phyloP scores from a whole-genome alignment of 345 rosid genomes.

The Salix arbutifolia region DNA sequence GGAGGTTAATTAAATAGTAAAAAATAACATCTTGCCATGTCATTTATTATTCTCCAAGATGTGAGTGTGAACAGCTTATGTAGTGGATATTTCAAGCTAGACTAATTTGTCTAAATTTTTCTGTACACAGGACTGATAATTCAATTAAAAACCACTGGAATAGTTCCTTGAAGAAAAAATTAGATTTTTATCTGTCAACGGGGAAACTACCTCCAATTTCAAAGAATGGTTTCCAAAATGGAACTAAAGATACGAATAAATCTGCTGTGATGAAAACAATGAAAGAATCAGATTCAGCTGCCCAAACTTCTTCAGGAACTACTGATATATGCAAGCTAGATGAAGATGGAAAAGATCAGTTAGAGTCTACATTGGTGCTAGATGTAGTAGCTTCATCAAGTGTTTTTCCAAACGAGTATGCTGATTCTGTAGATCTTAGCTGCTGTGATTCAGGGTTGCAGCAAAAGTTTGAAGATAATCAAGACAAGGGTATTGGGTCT shows the following conservation, averaged over 20 bases:
- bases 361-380: slow-evolving; percentile 35
- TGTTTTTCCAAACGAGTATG: slow-evolving; percentile 37
- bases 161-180: slow-evolving; percentile 90
- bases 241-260: slow-evolving; percentile 28
- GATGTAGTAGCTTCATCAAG: slow-evolving; percentile 46
- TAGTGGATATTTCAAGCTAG: not conserved
- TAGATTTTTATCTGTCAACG: slow-evolving; percentile 63
- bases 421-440: slow-evolving; percentile 41
- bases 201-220: slow-evolving; percentile 65
- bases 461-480: slow-evolving; percentile 31
- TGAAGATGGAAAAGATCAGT: slow-evolving; percentile 43
- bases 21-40: not conserved
- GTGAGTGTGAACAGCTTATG: too few relatives aligned
- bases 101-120: not conserved
- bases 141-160: slow-evolving; percentile 98
- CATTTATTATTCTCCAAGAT: not conserved
- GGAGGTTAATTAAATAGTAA: not conserved
- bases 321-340: slow-evolving; percentile 40
- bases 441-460: slow-evolving; percentile 35
- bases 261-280: slow-evolving; percentile 29
- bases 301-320: slow-evolving; percentile 46
- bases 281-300: slow-evolving; percentile 49
- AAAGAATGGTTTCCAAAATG: slow-evolving; percentile 46
- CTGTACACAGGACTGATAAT: slow-evolving; percentile 77
- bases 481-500: slow-evolving; percentile 26